Base-by-base conservation (phyloP, 2,329 filamentous ascomycete genomes). In the Graphiopsis chlorocephala region DNA sequence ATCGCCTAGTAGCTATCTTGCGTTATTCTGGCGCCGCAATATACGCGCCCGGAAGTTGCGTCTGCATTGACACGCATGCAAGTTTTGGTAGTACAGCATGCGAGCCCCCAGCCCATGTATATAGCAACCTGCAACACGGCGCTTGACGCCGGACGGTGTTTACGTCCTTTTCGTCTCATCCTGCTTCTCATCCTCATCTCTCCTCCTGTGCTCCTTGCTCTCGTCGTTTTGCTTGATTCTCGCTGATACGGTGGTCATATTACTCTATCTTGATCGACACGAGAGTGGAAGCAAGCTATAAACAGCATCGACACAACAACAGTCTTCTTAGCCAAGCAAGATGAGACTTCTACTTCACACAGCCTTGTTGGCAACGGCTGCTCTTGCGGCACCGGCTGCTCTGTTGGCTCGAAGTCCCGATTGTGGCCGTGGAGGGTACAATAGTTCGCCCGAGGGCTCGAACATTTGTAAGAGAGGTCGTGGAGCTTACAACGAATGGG, bases 111-210 rank as follows among this genome's bases (percentile, higher is more conserved):
- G 50, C 28, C 35, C 26, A 47, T 63, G 61, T 63, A 63, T 56
- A 63, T 63, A 56, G 61, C 48, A 56, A 56, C 33, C 50, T 52
- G 35, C 50, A 35, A 48, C 53, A 59, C 53, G 62, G 56, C 53
- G 62, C 53, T 64, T 58, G 53, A 59, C 53, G 62, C 56, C 38
- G 42, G 31, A 25, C 55, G 17, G 2, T 56, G 42, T 25, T 55
- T 55, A 28, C 60, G 50, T 47, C 61, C 53, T 64, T 25, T 50
- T 20, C 25, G 38, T 48, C 56, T 48, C 53, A 52, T 59, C 56
- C 38, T 38, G 17, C 38, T 26, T 38, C n/a, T 23, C 42, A 14
- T 52, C 28, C 42, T 28, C 38, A 42, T 12, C 17, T 15, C 28
- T 38, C 28, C 55, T 48, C 55, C 31, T 57, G 29, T 56, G 14